Conservation (phyloP, 305 asterid genomes). For the Fraxinus angustifolia region DNA sequence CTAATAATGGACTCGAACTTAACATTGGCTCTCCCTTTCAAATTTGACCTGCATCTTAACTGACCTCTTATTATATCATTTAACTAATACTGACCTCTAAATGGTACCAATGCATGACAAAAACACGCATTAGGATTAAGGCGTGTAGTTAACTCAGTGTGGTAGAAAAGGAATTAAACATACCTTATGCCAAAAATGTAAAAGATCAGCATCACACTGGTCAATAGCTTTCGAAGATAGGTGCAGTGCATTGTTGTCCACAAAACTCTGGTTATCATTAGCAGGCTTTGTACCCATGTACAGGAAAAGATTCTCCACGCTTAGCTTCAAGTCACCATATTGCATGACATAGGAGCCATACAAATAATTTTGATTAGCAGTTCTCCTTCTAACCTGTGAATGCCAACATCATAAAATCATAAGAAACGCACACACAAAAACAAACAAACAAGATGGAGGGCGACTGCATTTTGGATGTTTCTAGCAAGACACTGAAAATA, state of each 20-base stretch:
- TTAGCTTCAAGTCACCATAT: constrained; percentile 68
- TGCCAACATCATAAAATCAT: neutral
- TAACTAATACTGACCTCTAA: neutral
- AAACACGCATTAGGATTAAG: neutral
- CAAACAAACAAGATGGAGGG: neutral
- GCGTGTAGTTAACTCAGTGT: neutral
- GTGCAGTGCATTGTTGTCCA: constrained; percentile 44
- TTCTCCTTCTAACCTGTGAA: constrained; percentile 71
- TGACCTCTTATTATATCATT: neutral
- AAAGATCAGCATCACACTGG: constrained; percentile 93
- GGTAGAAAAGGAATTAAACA: neutral
- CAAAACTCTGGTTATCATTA: constrained; percentile 60
- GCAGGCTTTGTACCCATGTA: constrained; percentile 84
- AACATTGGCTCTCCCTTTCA: neutral
- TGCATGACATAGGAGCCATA: constrained; percentile 95
- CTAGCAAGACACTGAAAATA: neutral
- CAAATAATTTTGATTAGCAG: constrained; percentile 51
- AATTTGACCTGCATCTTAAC: neutral
- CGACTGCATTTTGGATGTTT: neutral
- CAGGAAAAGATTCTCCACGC: constrained; percentile 44
- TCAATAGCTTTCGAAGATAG: constrained; percentile 55
- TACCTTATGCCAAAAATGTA: constrained; percentile 95
- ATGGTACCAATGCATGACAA: neutral
- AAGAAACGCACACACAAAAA: neutral
- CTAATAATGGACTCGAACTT: neutral